These are phyloP conservation scores for Oryza punctata DNA, from an alignment of 176 grass and related monocot genomes.

Conservation along the genomic window DNA sequence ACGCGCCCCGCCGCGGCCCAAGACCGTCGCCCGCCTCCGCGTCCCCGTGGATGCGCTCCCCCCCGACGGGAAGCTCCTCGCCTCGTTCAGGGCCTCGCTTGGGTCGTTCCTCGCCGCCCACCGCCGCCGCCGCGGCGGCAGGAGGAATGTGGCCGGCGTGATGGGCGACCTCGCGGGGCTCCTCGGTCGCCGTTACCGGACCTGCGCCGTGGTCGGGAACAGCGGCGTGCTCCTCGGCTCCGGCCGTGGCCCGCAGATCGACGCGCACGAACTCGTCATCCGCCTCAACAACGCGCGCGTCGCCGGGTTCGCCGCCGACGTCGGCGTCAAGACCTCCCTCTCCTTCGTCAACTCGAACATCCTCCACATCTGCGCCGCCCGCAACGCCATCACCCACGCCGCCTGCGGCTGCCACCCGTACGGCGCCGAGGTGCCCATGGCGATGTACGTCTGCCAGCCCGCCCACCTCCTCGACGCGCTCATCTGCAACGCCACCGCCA, in stretches of 20 bases:
- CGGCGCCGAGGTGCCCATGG: conserved; percentile 42
- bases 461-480: conserved; percentile 63
- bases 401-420: conserved; percentile 62
- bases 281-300: conserved; percentile 83
- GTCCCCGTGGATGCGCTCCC: background rate
- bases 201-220: conserved; percentile 82
- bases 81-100: conserved; percentile 31
- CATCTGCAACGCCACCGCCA: conserved; percentile 60
- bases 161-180: conserved; percentile 16
- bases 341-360: conserved; percentile 88
- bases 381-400: background rate
- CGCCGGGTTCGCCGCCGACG: conserved; percentile 43
- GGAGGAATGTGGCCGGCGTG: background rate
- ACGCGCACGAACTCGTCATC: conserved; percentile 70
- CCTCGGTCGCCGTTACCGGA: conserved; percentile 25
- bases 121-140: background rate
- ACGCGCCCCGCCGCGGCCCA: conserved; percentile 10
- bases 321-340: conserved; percentile 62
- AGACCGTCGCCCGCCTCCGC: conserved; percentile 42
- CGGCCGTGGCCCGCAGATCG: conserved; percentile 56
- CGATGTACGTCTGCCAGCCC: conserved; percentile 59
- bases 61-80: conserved; percentile 23
- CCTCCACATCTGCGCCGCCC: conserved; percentile 59
- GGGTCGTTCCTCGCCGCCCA: conserved; percentile 14
- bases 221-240: conserved; percentile 70